Evolutionary conservation across 139 green algal genomes (phyloP).

Genomic region (Chlamydomonas incerta): DNA sequence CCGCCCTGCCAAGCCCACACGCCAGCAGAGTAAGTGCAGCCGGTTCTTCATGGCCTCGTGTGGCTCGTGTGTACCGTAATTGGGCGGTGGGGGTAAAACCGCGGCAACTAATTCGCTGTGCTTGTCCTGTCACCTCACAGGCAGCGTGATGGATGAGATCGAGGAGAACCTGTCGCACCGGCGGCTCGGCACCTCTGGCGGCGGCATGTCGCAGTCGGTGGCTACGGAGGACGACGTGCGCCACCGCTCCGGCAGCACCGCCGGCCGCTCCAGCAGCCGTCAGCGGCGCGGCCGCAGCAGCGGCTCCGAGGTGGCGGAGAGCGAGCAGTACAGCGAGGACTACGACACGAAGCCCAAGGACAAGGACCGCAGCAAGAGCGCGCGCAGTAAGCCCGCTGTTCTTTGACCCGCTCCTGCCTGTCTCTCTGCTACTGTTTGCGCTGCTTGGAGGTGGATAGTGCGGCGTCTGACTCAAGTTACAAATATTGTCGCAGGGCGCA

Average conservation of each 20-base stretch:
- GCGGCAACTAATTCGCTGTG: not conserved
- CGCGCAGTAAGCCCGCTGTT: too few species aligned
- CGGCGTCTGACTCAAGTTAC: too few species aligned
- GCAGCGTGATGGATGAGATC: slow-evolving; percentile 31
- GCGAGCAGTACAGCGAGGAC: slow-evolving; percentile 36
- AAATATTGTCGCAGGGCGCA: too few species aligned
- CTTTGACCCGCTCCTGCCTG: too few species aligned
- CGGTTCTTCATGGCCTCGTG: too few species aligned
- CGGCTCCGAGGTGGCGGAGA: not conserved
- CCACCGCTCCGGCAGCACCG: not conserved
- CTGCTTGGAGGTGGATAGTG: too few species aligned
- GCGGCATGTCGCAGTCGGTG: not conserved
- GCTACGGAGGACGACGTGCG: not conserved
- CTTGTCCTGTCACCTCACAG: not conserved
- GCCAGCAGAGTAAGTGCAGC: slow-evolving; percentile 7
- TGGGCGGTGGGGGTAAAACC: too few species aligned
- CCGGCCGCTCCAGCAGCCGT: not conserved
- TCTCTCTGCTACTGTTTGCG: too few species aligned
- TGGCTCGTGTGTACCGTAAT: too few species aligned
- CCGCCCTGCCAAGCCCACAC: not conserved
- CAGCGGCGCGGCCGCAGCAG: not conserved
- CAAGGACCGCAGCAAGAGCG: too few species aligned
- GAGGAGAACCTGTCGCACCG: slow-evolving; percentile 20
- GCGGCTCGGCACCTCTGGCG: slow-evolving; percentile 14
- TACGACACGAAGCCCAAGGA: too few species aligned